These are phyloP conservation scores for Eucalyptus sp. DNA, from an alignment of 345 rosid species.

Conservation along the genomic window DNA sequence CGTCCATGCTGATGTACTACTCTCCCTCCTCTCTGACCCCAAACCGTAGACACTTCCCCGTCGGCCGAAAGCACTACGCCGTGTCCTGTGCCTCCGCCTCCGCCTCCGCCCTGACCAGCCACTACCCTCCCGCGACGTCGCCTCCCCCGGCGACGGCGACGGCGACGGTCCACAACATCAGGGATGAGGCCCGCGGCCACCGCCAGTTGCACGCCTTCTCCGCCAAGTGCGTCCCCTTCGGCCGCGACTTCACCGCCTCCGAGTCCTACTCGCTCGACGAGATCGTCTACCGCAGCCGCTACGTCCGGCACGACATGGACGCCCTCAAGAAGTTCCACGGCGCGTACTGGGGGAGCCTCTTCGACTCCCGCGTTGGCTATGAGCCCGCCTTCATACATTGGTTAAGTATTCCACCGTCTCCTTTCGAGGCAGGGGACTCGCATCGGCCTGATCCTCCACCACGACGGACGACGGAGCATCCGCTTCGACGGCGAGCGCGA, in stretches of 20 bases:
- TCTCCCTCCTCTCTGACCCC: neutral
- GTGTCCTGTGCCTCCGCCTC: conserved; percentile 11
- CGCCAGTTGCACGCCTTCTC: no score
- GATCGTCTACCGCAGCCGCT: no score
- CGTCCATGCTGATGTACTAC: neutral
- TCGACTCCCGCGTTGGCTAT: conserved; percentile 42
- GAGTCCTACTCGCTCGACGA: conserved; percentile 7
- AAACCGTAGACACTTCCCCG: neutral
- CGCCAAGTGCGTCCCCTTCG: conserved; percentile 42
- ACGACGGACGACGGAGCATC: no score
- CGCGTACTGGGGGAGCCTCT: conserved; percentile 53
- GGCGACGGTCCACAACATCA: neutral
- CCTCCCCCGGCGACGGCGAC: no score
- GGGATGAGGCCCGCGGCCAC: neutral
- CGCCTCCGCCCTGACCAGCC: neutral
- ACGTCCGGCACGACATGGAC: conserved; percentile 46
- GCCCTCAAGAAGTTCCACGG: conserved; percentile 54
- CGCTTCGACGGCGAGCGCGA: no score
- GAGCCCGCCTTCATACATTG: no score
- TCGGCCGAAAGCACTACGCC: neutral
- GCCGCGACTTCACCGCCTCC: conserved; percentile 21
- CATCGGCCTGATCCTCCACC: no score
- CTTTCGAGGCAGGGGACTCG: no score
- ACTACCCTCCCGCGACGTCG: neutral
- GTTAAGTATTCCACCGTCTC: no score